A percentile compares a stretch with the other conserved stretches of the same genome.
Evolutionary conservation across 176 grass and related monocot genomes (phyloP).

Genomic region (Eragrostis curvula): DNA sequence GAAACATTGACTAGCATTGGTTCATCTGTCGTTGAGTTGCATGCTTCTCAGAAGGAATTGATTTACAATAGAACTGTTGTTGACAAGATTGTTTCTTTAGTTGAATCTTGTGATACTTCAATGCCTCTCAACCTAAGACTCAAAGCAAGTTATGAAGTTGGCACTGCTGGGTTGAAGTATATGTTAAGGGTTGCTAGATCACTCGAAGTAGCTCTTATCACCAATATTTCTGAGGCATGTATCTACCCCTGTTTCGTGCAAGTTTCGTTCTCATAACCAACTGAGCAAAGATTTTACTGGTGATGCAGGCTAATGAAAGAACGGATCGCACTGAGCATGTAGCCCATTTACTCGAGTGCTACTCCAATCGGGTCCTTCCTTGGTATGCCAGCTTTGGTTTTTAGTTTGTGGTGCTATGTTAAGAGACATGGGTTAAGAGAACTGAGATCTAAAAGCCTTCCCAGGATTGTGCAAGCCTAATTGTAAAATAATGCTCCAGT

Average conservation of each 20-base stretch:
- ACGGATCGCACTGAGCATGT: slow-evolving; percentile 43
- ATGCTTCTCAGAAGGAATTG: slow-evolving; percentile 58
- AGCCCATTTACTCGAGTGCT: slow-evolving; percentile 71
- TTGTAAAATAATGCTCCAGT: slow-evolving; percentile 18
- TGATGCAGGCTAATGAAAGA: slow-evolving; percentile 59
- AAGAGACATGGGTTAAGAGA: slow-evolving; percentile 14
- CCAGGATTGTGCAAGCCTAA: slow-evolving; percentile 34
- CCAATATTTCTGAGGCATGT: slow-evolving; percentile 66
- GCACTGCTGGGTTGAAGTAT: slow-evolving; percentile 51
- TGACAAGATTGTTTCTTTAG: slow-evolving; percentile 67
- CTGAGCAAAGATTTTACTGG: slow-evolving; percentile 37
- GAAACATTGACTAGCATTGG: slow-evolving; percentile 76
- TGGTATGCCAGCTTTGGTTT: slow-evolving; percentile 65
- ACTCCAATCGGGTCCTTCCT: slow-evolving; percentile 73
- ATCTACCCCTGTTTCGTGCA: slow-evolving; percentile 11
- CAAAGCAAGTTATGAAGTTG: slow-evolving; percentile 77
- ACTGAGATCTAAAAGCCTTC: slow-evolving; percentile 20
- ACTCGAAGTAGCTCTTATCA: slow-evolving; percentile 70
- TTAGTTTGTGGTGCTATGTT: slow-evolving; percentile 35
- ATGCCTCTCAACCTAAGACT: slow-evolving; percentile 73
- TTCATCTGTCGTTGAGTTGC: slow-evolving; percentile 57
- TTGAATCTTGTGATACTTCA: slow-evolving; percentile 56
- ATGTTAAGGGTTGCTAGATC: slow-evolving; percentile 68
- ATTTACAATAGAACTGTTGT: slow-evolving; percentile 70
- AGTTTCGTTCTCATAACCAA: slow-evolving; percentile 29